A percentile compares a stretch with the other conserved stretches of the same genome.
These are phyloP conservation scores for Xylaria bambusicola DNA, from an alignment of 495 filamentous ascomycete species.

Conservation along the genomic window DNA sequence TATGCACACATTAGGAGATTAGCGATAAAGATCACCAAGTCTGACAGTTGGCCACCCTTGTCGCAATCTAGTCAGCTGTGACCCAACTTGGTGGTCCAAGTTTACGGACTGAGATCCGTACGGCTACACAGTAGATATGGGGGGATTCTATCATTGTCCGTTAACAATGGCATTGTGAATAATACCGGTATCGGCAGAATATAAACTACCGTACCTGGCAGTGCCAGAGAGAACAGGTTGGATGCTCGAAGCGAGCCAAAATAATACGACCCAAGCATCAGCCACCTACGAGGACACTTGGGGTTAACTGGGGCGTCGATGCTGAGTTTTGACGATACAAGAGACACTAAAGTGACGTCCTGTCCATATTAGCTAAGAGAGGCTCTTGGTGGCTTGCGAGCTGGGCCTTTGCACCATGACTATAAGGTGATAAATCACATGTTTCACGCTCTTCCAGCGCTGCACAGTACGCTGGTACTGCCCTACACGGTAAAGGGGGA, in stretches of 20 bases:
- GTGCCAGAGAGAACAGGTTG: too few relatives aligned
- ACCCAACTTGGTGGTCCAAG: not conserved
- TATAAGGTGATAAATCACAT: not conserved
- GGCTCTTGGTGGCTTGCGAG: not conserved
- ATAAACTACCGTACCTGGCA: too few relatives aligned
- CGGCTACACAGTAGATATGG: too few relatives aligned
- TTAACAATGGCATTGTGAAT: too few relatives aligned
- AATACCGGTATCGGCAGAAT: too few relatives aligned
- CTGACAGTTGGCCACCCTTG: not conserved
- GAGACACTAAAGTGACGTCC: not conserved
- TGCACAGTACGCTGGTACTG: too few relatives aligned
- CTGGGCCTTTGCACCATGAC: not conserved
- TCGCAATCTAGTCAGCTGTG: not conserved
- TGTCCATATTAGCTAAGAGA: not conserved
- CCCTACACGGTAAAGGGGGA: too few relatives aligned
- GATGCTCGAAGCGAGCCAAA: not conserved
- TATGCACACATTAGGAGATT: slow-evolving; percentile 11
- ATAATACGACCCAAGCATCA: not conserved
- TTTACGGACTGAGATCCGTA: not conserved
- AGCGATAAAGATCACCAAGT: slow-evolving; percentile 2
- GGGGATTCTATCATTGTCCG: too few relatives aligned
- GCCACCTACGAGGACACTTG: not conserved
- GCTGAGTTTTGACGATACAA: not conserved
- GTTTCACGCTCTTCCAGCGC: not conserved
- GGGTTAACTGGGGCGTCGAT: not conserved